These are phyloP conservation scores for Suillus subalutaceus DNA, from an alignment of 768 basidiomycete genomes.

Conservation along the genomic window DNA sequence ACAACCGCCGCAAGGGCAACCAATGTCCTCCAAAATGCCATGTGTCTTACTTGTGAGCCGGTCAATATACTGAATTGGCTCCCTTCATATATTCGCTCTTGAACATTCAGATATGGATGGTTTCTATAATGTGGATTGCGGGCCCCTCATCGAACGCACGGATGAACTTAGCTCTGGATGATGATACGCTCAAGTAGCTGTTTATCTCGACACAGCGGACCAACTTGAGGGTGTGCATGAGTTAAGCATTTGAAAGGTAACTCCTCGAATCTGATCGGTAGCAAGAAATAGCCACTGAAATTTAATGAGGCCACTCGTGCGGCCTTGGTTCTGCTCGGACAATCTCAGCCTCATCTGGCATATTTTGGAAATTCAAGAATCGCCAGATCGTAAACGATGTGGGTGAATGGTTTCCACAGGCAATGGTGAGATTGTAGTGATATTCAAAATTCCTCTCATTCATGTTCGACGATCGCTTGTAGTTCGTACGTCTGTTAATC, in stretches of 20 bases:
- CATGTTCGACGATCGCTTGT: not conserved
- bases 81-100: not conserved
- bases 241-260: not conserved
- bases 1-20: not conserved
- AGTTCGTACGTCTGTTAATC: not conserved
- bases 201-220: not conserved
- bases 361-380: not conserved
- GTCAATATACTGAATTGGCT: not conserved
- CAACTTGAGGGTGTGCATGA: not conserved
- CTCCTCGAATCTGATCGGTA: not conserved
- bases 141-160: not conserved
- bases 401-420: not conserved
- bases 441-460: not conserved
- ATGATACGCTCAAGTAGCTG: not conserved
- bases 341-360: not conserved
- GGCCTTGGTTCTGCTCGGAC: not conserved
- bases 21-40: not conserved
- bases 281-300: not conserved
- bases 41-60: not conserved
- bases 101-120: not conserved
- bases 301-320: not conserved
- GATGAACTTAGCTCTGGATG: not conserved
- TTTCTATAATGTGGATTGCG: not conserved
- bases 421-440: not conserved
- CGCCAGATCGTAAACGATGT: not conserved